phyloP scores from a whole-genome alignment of 2,329 filamentous ascomycete genomes.

The Phoma sp. region DNA sequence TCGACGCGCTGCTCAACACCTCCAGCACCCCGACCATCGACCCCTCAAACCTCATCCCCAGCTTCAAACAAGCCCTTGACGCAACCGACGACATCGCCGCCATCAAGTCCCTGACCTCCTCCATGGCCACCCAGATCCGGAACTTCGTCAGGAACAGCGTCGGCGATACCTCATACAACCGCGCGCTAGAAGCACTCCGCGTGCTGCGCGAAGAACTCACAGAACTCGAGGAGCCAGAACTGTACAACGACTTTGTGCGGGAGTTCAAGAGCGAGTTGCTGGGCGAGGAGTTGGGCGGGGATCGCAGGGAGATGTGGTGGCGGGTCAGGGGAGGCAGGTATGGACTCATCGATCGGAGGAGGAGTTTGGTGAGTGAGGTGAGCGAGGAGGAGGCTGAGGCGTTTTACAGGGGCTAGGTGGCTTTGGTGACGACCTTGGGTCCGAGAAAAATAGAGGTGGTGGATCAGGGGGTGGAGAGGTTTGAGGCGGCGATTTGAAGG shows the following conservation, averaged over 20 bases:
- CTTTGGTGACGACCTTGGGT: no score
- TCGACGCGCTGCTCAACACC: constrained; percentile 77
- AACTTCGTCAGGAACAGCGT: constrained; percentile 73
- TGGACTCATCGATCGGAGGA: constrained; percentile 72
- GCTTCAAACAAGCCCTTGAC: constrained; percentile 82
- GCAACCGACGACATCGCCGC: constrained; percentile 64
- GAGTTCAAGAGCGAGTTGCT: constrained; percentile 75
- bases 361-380: constrained; percentile 69
- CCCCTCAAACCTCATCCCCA: constrained; percentile 79
- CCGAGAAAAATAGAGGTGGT: no score
- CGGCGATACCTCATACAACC: constrained; percentile 75
- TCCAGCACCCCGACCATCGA: constrained; percentile 64
- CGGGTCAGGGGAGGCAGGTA: constrained; percentile 69
- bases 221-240: constrained; percentile 72
- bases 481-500: no score
- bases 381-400: constrained; percentile 70
- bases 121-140: constrained; percentile 75
- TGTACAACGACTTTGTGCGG: constrained; percentile 77
- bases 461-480: no score
- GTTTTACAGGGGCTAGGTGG: constrained; percentile 35
- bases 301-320: constrained; percentile 84
- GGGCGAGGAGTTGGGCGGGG: constrained; percentile 72
- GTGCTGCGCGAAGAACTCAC: constrained; percentile 80
- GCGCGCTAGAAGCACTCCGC: constrained; percentile 75
- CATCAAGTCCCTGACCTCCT: constrained; percentile 71